Evolutionary conservation across 169 alveolate species (phyloP).

Genomic region (Plasmodium gonderi): DNA sequence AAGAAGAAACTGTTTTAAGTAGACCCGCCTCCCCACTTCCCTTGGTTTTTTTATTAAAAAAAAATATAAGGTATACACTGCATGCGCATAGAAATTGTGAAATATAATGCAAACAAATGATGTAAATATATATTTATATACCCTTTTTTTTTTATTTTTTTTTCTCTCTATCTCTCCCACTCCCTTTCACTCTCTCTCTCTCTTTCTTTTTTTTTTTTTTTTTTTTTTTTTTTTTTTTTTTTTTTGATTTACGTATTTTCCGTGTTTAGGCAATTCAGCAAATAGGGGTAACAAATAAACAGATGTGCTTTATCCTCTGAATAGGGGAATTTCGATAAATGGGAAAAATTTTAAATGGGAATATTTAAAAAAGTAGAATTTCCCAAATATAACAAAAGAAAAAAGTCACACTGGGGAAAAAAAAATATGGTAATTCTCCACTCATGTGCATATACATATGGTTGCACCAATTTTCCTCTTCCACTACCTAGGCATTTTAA

Average conservation of each 20-base stretch:
- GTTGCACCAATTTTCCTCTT: background rate
- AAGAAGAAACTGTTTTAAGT: background rate
- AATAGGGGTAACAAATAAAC: conserved; percentile 68
- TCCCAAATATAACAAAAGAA: background rate
- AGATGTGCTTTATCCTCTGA: conserved; percentile 71
- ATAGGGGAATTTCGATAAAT: background rate
- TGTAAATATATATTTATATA: conserved; percentile 2
- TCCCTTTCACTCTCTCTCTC: background rate
- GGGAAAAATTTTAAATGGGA: background rate
- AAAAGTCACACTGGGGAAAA: background rate
- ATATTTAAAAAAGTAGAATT: background rate
- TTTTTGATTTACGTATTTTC: conserved; percentile 56
- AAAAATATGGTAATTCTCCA: background rate
- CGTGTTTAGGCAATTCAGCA: conserved; percentile 60
- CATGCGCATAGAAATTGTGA: conserved; percentile 1
- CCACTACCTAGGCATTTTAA: conserved; percentile 37
- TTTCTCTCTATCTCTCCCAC: background rate
- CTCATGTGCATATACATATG: background rate
- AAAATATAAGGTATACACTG: background rate
- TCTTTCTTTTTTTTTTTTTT: background rate
- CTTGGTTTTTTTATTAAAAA: background rate
- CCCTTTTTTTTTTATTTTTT: background rate
- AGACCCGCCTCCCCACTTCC: background rate
- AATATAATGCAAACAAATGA: background rate
- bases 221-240: conserved; percentile 8